Evolutionary conservation across 148 eudicot genomes (phyloP).

Genomic region (Chenopodium album): DNA sequence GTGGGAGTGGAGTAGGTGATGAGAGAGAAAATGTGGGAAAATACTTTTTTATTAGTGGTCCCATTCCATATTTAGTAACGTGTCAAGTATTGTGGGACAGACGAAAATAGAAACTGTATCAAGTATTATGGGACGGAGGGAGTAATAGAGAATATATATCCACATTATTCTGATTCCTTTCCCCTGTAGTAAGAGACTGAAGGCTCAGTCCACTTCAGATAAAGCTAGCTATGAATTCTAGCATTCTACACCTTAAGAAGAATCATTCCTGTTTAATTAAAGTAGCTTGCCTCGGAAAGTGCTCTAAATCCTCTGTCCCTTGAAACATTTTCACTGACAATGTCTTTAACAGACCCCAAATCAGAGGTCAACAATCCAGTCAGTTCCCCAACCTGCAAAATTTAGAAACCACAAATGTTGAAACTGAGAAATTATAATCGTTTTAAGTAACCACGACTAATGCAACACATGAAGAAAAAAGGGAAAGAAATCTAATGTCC

Average conservation of each 20-base stretch:
- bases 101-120: too few species aligned
- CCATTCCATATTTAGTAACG: too few species aligned
- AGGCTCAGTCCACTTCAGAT: conserved; percentile 2
- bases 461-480: neutral
- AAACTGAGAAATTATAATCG: neutral
- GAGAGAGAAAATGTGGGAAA: too few species aligned
- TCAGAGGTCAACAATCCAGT: conserved; percentile 93
- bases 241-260: conserved; percentile 36
- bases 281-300: conserved; percentile 96
- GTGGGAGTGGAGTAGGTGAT: too few species aligned
- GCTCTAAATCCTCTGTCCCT: conserved; percentile 99
- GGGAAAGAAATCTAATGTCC: neutral
- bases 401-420: conserved; percentile 14
- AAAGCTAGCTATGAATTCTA: conserved; percentile 27
- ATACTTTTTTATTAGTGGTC: too few species aligned
- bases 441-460: neutral
- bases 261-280: conserved; percentile 65
- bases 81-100: too few species aligned
- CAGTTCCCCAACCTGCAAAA: conserved; percentile 84
- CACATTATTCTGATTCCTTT: neutral
- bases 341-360: conserved; percentile 79
- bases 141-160: too few species aligned
- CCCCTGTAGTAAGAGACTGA: neutral
- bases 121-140: too few species aligned
- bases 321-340: conserved; percentile 85